Evolutionary conservation across 352 stramenopile genomes (phyloP).

Genomic region (Phytophthora hibernalis): DNA sequence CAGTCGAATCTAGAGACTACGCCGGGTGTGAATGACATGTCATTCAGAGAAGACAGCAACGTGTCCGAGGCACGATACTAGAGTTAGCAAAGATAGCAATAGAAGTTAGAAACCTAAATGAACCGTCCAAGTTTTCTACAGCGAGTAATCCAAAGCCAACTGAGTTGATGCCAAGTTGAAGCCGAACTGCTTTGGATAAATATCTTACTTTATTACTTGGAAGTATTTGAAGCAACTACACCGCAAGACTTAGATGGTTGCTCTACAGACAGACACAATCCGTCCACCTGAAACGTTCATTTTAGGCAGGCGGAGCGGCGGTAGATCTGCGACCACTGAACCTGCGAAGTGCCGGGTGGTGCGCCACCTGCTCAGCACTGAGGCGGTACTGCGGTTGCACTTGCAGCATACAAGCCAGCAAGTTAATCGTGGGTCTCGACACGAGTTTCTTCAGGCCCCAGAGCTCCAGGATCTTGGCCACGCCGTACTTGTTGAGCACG

Average conservation of each 20-base stretch:
- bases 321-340: slow-evolving; percentile 1
- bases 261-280: slow-evolving; percentile 14
- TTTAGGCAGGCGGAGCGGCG: slow-evolving; percentile 11
- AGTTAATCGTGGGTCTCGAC: slow-evolving; percentile 40
- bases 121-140: not conserved
- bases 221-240: slow-evolving; percentile 7
- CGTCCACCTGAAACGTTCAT: not conserved
- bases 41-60: slow-evolving; percentile 36
- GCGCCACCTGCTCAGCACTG: slow-evolving; percentile 44
- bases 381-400: slow-evolving; percentile 47
- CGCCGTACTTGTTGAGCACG: slow-evolving; percentile 56
- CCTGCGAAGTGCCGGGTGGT: slow-evolving; percentile 19
- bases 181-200: slow-evolving; percentile 24
- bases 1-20: slow-evolving; percentile 12
- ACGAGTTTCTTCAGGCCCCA: slow-evolving; percentile 55
- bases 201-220: slow-evolving; percentile 33
- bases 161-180: slow-evolving; percentile 10
- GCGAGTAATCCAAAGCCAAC: not conserved
- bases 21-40: slow-evolving; percentile 19
- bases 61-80: slow-evolving; percentile 32
- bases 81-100: not conserved
- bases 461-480: slow-evolving; percentile 63
- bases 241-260: slow-evolving; percentile 11
- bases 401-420: slow-evolving; percentile 60
- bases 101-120: not conserved